Evolutionary conservation across 2,329 filamentous ascomycete genomes (phyloP).

Genomic region (Colletotrichum graminicola): DNA sequence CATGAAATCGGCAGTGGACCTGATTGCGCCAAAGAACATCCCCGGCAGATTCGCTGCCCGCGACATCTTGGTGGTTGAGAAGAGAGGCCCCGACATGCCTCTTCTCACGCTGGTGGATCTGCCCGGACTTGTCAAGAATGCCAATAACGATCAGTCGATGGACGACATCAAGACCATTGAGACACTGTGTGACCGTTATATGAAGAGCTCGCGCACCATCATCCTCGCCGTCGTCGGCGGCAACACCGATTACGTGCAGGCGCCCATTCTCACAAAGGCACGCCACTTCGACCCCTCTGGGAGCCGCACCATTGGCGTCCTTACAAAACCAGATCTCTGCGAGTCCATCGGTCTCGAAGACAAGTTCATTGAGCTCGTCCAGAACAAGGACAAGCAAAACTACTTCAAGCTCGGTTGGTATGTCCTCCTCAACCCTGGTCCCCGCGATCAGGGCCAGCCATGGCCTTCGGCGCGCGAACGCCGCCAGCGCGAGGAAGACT

Average conservation of each 20-base stretch:
- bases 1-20: slow-evolving; percentile 63
- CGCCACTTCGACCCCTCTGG: slow-evolving; percentile 64
- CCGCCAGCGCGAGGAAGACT: slow-evolving; percentile 58
- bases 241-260: slow-evolving; percentile 67
- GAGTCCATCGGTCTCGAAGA: slow-evolving; percentile 66
- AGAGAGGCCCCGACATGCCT: slow-evolving; percentile 69
- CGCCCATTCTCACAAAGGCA: slow-evolving; percentile 64
- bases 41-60: slow-evolving; percentile 64
- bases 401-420: slow-evolving; percentile 66
- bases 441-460: slow-evolving; percentile 56
- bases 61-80: slow-evolving; percentile 70
- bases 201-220: slow-evolving; percentile 67
- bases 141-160: slow-evolving; percentile 65
- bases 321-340: slow-evolving; percentile 66
- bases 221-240: slow-evolving; percentile 68
- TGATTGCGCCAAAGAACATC: slow-evolving; percentile 64
- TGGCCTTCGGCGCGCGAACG: slow-evolving; percentile 60
- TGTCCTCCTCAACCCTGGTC: slow-evolving; percentile 63
- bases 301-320: slow-evolving; percentile 63
- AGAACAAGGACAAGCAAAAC: slow-evolving; percentile 63
- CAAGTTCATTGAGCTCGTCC: slow-evolving; percentile 66
- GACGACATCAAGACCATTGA: slow-evolving; percentile 66
- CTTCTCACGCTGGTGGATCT: slow-evolving; percentile 73
- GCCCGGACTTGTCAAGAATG: slow-evolving; percentile 68
- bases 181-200: slow-evolving; percentile 64